Percentiles rank a stretch among this genome's conserved stretches.
Conservation (phyloP, 2,329 filamentous ascomycete species). For the Monilinia vaccinii-corymbosi region DNA sequence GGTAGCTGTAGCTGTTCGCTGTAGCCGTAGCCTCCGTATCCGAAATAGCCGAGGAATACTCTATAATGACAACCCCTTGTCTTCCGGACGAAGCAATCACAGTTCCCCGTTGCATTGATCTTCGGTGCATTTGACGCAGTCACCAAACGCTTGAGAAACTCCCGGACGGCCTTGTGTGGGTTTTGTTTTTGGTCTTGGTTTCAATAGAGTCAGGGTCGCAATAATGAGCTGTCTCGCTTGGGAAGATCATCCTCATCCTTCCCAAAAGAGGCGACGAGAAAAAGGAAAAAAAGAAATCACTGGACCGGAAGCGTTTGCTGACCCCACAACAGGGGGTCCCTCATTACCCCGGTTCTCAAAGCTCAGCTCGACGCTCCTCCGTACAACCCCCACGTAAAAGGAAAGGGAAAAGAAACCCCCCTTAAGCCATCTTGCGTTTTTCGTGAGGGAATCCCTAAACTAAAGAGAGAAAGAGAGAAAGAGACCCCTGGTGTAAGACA, state of each 20-base stretch:
- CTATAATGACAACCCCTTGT: not conserved
- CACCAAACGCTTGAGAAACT: not conserved
- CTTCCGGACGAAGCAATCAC: slow-evolving; percentile 4
- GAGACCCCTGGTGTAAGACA: not conserved
- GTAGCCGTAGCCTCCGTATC: too few species aligned
- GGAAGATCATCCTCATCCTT: too few species aligned
- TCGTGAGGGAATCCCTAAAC: not conserved
- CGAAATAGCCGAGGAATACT: not conserved
- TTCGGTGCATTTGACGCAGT: slow-evolving; percentile 8
- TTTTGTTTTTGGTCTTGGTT: too few species aligned
- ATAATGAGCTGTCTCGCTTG: too few species aligned
- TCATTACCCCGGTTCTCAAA: slow-evolving; percentile 3
- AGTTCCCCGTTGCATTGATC: slow-evolving; percentile 10
- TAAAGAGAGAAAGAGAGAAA: not conserved
- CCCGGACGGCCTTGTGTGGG: not conserved
- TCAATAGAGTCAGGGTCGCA: not conserved
- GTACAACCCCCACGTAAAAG: not conserved
- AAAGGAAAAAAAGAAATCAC: not conserved
- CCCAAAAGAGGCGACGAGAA: too few species aligned
- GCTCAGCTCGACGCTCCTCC: not conserved
- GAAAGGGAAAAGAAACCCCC: too few species aligned
- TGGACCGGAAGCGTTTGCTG: not conserved
- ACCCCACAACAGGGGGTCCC: slow-evolving; percentile 1
- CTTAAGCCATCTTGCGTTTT: not conserved
- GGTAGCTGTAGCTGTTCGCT: too few species aligned